phyloP scores from a whole-genome alignment of 2,329 filamentous ascomycete genomes.

The Fusarium sp. region DNA sequence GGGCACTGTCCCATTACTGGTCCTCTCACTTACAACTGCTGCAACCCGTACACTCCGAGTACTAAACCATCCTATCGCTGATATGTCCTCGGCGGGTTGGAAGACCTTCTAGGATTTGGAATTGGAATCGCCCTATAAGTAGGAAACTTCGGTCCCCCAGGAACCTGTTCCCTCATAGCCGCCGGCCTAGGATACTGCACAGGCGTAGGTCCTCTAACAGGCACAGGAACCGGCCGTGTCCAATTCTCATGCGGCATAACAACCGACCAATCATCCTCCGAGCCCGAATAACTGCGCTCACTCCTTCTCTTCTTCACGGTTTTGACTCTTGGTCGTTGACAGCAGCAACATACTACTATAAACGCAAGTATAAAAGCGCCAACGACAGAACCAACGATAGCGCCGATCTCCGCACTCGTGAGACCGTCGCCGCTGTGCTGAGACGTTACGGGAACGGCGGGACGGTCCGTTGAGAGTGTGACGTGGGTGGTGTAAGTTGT shows the following conservation, averaged over 20 bases:
- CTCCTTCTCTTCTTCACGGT: slow-evolving; percentile 1
- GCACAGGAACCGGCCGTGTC: slow-evolving; percentile 20
- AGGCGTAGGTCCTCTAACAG: slow-evolving; percentile 11
- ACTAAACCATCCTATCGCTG: background rate
- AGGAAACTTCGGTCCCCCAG: slow-evolving; percentile 49
- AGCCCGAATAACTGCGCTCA: slow-evolving; percentile 32
- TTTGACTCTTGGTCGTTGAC: slow-evolving; percentile 27
- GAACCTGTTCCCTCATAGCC: slow-evolving; percentile 44
- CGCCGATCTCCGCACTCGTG: slow-evolving; percentile 53
- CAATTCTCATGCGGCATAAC: slow-evolving; percentile 13
- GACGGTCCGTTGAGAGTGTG: slow-evolving; percentile 41
- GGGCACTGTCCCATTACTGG: no score
- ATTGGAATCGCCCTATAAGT: slow-evolving; percentile 51
- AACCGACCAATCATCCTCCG: slow-evolving; percentile 26
- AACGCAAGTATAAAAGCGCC: slow-evolving; percentile 52
- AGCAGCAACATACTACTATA: slow-evolving; percentile 51
- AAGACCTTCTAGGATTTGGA: slow-evolving; percentile 44
- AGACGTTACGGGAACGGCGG: slow-evolving; percentile 20
- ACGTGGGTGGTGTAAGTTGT: slow-evolving; percentile 54
- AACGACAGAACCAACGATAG: slow-evolving; percentile 54
- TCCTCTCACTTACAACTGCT: background rate
- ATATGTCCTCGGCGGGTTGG: slow-evolving; percentile 16
- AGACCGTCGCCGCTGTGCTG: slow-evolving; percentile 43
- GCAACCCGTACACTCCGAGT: no score
- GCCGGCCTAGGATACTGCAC: slow-evolving; percentile 35